These are phyloP conservation scores for Leccinum disarticulatum DNA, from an alignment of 768 basidiomycete genomes.

Conservation along the genomic window DNA sequence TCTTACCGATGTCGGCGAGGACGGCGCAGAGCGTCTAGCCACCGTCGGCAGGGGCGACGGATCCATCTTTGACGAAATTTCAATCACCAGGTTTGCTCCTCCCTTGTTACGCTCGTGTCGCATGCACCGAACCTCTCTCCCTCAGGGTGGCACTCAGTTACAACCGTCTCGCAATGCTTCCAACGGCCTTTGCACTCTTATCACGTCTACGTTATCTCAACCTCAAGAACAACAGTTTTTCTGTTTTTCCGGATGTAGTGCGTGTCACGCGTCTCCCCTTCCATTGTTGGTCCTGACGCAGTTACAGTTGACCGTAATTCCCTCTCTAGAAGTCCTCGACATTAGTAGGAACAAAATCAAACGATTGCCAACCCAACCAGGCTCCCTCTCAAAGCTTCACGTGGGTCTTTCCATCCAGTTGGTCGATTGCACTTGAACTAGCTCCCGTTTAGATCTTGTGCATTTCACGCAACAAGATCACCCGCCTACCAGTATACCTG, in stretches of 20 bases:
- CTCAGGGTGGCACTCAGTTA: conserved; percentile 80
- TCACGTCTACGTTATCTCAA: conserved; percentile 82
- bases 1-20: conserved; percentile 71
- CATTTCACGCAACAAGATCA: conserved; percentile 82
- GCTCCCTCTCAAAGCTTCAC: conserved; percentile 71
- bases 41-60: conserved; percentile 48
- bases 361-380: conserved; percentile 75
- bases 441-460: conserved; percentile 68
- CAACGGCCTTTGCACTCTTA: conserved; percentile 69
- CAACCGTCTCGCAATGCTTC: conserved; percentile 79
- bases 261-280: conserved; percentile 33
- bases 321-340: conserved; percentile 90
- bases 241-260: conserved; percentile 85
- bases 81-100: conserved; percentile 57
- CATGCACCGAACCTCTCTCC: conserved; percentile 2
- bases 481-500: conserved; percentile 76
- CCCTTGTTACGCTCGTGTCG: conserved; percentile 6
- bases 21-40: conserved; percentile 77
- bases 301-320: conserved; percentile 74
- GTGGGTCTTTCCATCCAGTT: conserved; percentile 39
- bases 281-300: conserved; percentile 11
- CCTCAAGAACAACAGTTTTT: conserved; percentile 80
- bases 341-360: conserved; percentile 90
- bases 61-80: conserved; percentile 45
- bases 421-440: conserved; percentile 1